A percentile compares a stretch with the other conserved stretches of the same genome.
Conservation (phyloP, 768 basidiomycete genomes). For the Dioszegia aurantiaca region DNA sequence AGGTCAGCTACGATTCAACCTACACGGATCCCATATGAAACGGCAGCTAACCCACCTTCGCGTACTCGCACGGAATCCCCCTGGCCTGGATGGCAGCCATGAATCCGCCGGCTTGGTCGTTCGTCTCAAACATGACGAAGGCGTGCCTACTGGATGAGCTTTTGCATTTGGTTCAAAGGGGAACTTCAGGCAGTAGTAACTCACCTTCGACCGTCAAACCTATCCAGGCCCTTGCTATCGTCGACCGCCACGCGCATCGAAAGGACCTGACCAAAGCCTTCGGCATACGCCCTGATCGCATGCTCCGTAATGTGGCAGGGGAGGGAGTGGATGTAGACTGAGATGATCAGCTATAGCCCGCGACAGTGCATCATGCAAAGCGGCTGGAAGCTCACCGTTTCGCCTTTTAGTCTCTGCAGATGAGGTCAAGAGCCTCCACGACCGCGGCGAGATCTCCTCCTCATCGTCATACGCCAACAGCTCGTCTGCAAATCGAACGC, state of each 20-base stretch:
- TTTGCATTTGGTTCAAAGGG: neutral
- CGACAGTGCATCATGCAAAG: neutral
- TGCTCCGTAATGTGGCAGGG: constrained; percentile 15
- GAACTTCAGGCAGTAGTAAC: too few relatives aligned
- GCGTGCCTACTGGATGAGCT: constrained; percentile 22
- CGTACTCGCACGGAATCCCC: constrained; percentile 31
- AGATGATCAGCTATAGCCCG: neutral
- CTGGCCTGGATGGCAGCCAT: constrained; percentile 20
- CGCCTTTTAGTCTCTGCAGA: constrained; percentile 19
- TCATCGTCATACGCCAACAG: constrained; percentile 8
- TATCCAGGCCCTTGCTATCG: neutral
- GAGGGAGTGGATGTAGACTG: constrained; percentile 35
- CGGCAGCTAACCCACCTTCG: constrained; percentile 26
- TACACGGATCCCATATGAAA: too few relatives aligned
- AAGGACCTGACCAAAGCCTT: constrained; percentile 27
- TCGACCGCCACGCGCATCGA: constrained; percentile 15
- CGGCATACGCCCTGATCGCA: constrained; percentile 18
- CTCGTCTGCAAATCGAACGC: constrained; percentile 7
- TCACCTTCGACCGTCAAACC: constrained; percentile 6
- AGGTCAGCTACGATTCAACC: constrained; percentile 6
- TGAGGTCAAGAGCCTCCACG: neutral
- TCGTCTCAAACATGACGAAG: constrained; percentile 36
- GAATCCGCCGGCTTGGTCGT: constrained; percentile 29
- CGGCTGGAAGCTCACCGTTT: constrained; percentile 22
- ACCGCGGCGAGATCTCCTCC: neutral